Base-by-base conservation (phyloP, 208 protist species). In the Acanthamoeba castellanii region DNA sequence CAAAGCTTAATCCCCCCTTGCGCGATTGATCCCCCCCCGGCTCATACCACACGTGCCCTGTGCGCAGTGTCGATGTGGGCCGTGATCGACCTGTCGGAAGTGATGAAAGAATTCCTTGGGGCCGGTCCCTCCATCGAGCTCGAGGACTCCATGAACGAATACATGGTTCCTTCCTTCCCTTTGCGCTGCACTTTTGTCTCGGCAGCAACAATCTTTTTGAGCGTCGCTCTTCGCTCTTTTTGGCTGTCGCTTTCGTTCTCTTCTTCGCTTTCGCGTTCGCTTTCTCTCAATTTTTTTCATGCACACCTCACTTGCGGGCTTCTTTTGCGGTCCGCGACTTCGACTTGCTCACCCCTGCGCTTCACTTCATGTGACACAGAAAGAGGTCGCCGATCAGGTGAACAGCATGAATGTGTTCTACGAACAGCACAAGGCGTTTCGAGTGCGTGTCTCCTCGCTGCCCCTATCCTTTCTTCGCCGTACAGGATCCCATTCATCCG, bases 101-200 rank as follows among this genome's bases (percentile, higher is more conserved):
- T 81, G 34, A 81, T 81, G 70, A 81, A 81, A 50, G 70, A 81
- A 1, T 81, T 81, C 20, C 22, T 81, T 9, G 70, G 70, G 13
- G 30, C 70, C 8, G 70, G 70, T 27, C 70, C 37, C 70, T 50
- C 70, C 25, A 34, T 37, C 32, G 70, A 81, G 34, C 70, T 81
- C 5, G 70, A 81, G 37, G 37, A 22, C 34, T 47, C 70, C 4
- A 81, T 81, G 34, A 81, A 81, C 70, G 70, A 81, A 27, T 45
- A 81, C 70, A 34, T 81, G 34, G 70, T 81, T 57, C 18, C n/a
- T 22, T 18, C n/a, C 70, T 81, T 25, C 16, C 20, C 22, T 42
- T 81, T 81, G 30, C 8, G 0, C 13, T 11, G 18, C 52, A 57
- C 18, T 20, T 20, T 57, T 4, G 52, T 14, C 52, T 57, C 16